phyloP scores from a whole-genome alignment of 2,329 filamentous ascomycete species.

The Leptographium galeiforme region DNA sequence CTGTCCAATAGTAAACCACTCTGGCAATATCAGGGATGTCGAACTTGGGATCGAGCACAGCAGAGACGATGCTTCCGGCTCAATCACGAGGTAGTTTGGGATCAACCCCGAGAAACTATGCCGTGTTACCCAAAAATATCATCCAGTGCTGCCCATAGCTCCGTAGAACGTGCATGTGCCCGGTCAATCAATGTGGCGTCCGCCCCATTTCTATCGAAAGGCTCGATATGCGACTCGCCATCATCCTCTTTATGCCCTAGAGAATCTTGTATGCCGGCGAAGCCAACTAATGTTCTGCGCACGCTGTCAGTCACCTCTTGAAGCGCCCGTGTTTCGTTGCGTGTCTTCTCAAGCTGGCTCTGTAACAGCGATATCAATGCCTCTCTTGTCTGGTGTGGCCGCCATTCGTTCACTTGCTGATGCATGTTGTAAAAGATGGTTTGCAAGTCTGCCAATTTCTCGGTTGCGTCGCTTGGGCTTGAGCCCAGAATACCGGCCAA shows the following conservation, averaged over 20 bases:
- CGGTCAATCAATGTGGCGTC: constrained; percentile 1
- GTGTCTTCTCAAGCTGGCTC: constrained; percentile 60
- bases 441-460: constrained; percentile 66
- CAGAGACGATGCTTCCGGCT: no score
- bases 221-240: background rate
- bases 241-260: no score
- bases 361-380: constrained; percentile 81
- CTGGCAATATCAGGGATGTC: background rate
- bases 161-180: constrained; percentile 7
- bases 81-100: no score
- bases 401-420: constrained; percentile 85
- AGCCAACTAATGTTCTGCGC: constrained; percentile 54
- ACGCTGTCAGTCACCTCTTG: constrained; percentile 58
- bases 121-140: constrained; percentile 22
- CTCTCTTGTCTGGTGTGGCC: constrained; percentile 84
- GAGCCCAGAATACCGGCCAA: constrained; percentile 57
- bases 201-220: background rate
- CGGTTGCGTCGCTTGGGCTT: constrained; percentile 48
- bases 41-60: no score
- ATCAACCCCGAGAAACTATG: no score
- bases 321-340: constrained; percentile 59
- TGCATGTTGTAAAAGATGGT: constrained; percentile 85
- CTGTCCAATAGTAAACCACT: no score
- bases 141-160: constrained; percentile 30
- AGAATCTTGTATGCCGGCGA: constrained; percentile 38